A percentile compares a stretch with the other conserved stretches of the same genome.
Conservation (phyloP, 768 basidiomycete species). For the Suillus americanus region DNA sequence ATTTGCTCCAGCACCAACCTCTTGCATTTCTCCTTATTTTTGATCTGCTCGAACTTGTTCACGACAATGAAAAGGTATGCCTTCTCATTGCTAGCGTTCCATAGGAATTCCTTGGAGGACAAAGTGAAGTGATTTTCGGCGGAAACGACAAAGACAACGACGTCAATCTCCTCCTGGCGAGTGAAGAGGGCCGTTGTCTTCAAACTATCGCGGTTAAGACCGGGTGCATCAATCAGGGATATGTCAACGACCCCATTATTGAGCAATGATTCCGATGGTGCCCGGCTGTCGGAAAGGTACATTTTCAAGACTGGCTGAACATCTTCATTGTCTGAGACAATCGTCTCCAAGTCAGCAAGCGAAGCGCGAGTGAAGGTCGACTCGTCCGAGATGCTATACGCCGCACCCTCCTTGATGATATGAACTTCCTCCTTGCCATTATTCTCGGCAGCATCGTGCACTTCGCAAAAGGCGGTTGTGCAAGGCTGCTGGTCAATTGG, state of each 20-base stretch:
- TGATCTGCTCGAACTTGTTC: slow-evolving; percentile 96
- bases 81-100: slow-evolving; percentile 93
- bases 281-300: slow-evolving; percentile 81
- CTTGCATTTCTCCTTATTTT: slow-evolving; percentile 91
- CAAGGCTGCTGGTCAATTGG: slow-evolving; percentile 98
- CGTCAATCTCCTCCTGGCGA: slow-evolving; percentile 97
- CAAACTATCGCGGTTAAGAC: slow-evolving; percentile 91
- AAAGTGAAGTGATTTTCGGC: slow-evolving; percentile 99
- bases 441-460: slow-evolving; percentile 86
- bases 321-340: slow-evolving; percentile 61
- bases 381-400: slow-evolving; percentile 70
- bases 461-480: slow-evolving; percentile 96
- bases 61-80: slow-evolving; percentile 98
- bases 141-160: slow-evolving; percentile 96
- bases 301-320: slow-evolving; percentile 76
- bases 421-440: slow-evolving; percentile 83
- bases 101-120: slow-evolving; percentile 92
- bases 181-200: slow-evolving; percentile 96
- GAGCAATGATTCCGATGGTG: slow-evolving; percentile 79
- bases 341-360: slow-evolving; percentile 71
- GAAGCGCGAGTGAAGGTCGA: slow-evolving; percentile 72
- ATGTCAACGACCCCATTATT: slow-evolving; percentile 97
- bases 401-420: slow-evolving; percentile 63
- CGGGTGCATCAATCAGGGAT: slow-evolving; percentile 97
- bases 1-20: slow-evolving; percentile 91